Percentiles rank a stretch among this genome's conserved stretches.
Evolutionary conservation across 169 alveolate species (phyloP).

Genomic region (Eimeria tenella): DNA sequence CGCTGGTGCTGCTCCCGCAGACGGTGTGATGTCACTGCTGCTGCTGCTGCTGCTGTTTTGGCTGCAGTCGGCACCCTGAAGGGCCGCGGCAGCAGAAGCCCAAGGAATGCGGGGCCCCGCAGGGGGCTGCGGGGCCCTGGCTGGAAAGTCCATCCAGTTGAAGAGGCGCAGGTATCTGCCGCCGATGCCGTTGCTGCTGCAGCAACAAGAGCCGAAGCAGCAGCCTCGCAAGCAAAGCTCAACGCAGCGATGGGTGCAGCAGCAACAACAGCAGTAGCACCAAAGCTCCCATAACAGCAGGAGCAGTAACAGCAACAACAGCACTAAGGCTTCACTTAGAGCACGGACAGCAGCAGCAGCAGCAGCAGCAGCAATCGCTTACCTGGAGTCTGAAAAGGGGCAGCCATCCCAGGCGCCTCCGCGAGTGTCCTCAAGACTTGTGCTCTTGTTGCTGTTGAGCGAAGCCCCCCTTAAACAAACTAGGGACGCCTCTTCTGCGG

Average conservation of each 20-base stretch:
- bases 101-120: slow-evolving; percentile 19
- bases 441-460: background rate
- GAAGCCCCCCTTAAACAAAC: background rate
- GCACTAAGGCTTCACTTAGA: background rate
- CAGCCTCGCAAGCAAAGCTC: background rate
- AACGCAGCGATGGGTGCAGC: no score
- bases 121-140: background rate
- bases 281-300: background rate
- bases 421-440: background rate
- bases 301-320: background rate
- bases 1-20: background rate
- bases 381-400: slow-evolving; percentile 8
- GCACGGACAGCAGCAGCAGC: background rate
- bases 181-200: slow-evolving; percentile 23
- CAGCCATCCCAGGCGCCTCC: slow-evolving; percentile 15
- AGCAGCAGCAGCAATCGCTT: slow-evolving; percentile 3
- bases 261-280: background rate
- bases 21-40: background rate
- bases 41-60: slow-evolving; percentile 18
- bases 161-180: slow-evolving; percentile 4
- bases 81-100: slow-evolving; percentile 2
- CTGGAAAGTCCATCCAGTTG: background rate
- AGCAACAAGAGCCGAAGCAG: background rate
- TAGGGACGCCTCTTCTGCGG: background rate
- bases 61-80: background rate